Evolutionary conservation across 495 filamentous ascomycete genomes (phyloP).

Genomic region (Bathelium albidoporum): DNA sequence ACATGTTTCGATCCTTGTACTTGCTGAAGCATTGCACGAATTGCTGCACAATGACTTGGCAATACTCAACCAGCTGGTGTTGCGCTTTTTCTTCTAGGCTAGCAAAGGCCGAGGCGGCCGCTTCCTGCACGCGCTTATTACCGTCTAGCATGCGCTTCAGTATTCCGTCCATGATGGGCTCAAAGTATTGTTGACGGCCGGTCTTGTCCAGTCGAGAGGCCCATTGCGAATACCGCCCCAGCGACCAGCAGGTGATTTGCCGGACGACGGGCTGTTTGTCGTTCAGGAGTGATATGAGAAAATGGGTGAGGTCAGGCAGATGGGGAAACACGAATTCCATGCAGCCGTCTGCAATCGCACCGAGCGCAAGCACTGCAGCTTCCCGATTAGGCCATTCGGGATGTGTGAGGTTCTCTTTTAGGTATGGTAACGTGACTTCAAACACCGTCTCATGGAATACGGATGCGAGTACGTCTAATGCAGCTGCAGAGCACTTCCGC

Average conservation of each 20-base stretch:
- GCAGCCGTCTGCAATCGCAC: conserved; percentile 92
- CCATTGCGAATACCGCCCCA: conserved; percentile 91
- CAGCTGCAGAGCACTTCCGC: conserved; percentile 93
- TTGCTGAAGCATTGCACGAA: conserved; percentile 83
- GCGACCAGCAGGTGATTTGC: conserved; percentile 96
- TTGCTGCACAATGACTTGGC: conserved; percentile 79
- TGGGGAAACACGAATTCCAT: conserved; percentile 83
- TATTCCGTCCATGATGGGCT: conserved; percentile 97
- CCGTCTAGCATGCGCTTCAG: conserved; percentile 86
- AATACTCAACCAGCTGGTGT: conserved; percentile 68
- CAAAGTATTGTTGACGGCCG: conserved; percentile 68
- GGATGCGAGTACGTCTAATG: conserved; percentile 84
- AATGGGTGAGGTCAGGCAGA: conserved; percentile 81
- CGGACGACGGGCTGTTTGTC: conserved; percentile 87
- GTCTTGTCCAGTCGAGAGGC: conserved; percentile 62
- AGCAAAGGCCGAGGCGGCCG: conserved; percentile 91
- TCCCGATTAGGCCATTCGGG: conserved; percentile 87
- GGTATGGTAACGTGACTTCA: conserved; percentile 78
- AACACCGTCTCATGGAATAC: conserved; percentile 86
- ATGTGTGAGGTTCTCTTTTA: conserved; percentile 82
- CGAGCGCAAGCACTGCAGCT: conserved; percentile 87
- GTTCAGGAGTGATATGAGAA: conserved; percentile 75
- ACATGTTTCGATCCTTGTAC: conserved; percentile 99
- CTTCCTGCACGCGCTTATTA: conserved; percentile 97
- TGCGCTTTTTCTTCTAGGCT: conserved; percentile 92